Evolutionary conservation across 2,329 filamentous ascomycete species (phyloP).

Genomic region (Sclerotinia spermophila): DNA sequence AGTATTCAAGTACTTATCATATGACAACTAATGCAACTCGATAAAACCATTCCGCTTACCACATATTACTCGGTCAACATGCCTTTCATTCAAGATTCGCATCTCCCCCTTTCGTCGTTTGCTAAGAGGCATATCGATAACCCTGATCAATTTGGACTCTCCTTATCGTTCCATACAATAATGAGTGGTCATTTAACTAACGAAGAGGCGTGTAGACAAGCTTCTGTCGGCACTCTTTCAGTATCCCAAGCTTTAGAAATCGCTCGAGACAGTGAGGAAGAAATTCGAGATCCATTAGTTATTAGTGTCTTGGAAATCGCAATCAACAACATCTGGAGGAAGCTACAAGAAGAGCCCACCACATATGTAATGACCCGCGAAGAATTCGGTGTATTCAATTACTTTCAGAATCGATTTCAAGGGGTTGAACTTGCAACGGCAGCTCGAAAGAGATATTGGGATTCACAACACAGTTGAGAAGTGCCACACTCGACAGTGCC

Average conservation of each 20-base stretch:
- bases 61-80: slow-evolving; percentile 20
- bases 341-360: slow-evolving; percentile 60
- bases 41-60: background rate
- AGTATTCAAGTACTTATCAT: slow-evolving; percentile 1
- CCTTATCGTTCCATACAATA: slow-evolving; percentile 24
- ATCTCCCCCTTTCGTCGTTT: slow-evolving; percentile 29
- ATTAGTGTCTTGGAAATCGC: slow-evolving; percentile 62
- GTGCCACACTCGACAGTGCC: background rate
- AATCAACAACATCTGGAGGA: slow-evolving; percentile 62
- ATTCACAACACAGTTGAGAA: slow-evolving; percentile 35
- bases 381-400: slow-evolving; percentile 87
- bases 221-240: slow-evolving; percentile 19
- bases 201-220: slow-evolving; percentile 21
- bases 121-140: slow-evolving; percentile 19
- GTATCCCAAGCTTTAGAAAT: slow-evolving; percentile 70
- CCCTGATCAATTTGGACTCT: slow-evolving; percentile 3
- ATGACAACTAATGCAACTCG: slow-evolving; percentile 4
- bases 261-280: slow-evolving; percentile 69
- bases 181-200: slow-evolving; percentile 25
- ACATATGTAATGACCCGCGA: slow-evolving; percentile 71
- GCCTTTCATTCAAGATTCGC: slow-evolving; percentile 23
- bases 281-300: slow-evolving; percentile 58
- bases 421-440: slow-evolving; percentile 48
- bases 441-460: slow-evolving; percentile 53
- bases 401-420: slow-evolving; percentile 65